Evolutionary conservation across 1,284 basidiomycete genomes (phyloP).

Genomic region (Ceratobasidium sp.): DNA sequence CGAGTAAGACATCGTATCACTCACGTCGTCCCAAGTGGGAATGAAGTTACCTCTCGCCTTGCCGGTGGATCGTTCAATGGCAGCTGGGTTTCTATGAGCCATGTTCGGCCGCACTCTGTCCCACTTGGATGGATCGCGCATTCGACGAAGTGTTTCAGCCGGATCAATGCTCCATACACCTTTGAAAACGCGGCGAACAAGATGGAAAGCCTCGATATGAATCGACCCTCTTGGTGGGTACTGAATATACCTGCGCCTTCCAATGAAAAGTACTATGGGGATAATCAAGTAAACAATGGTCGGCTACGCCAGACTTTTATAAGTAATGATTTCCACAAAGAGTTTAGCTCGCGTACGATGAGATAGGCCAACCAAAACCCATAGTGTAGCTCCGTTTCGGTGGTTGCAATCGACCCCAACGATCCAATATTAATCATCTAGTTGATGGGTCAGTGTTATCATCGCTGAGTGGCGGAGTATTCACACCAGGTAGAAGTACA

Average conservation of each 20-base stretch:
- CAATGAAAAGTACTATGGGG: slow-evolving; percentile 51
- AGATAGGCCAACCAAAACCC: slow-evolving; percentile 51
- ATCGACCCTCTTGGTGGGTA: slow-evolving; percentile 54
- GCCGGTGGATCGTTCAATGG: too few species aligned
- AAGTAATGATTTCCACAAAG: not conserved
- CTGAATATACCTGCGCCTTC: slow-evolving; percentile 51
- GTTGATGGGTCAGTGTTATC: slow-evolving; percentile 5
- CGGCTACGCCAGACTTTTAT: not conserved
- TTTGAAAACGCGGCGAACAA: slow-evolving; percentile 45
- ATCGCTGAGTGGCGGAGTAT: not conserved
- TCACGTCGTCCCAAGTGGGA: slow-evolving; percentile 20
- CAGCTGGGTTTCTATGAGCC: not conserved
- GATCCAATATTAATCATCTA: slow-evolving; percentile 54
- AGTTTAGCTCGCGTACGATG: slow-evolving; percentile 44
- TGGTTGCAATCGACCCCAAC: slow-evolving; percentile 51
- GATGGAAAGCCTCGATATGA: slow-evolving; percentile 43
- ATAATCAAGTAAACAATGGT: slow-evolving; percentile 48
- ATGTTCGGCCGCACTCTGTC: slow-evolving; percentile 45
- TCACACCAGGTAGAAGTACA: slow-evolving; percentile 43
- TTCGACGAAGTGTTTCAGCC: slow-evolving; percentile 42
- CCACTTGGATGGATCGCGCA: slow-evolving; percentile 51
- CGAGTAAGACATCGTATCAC: not conserved
- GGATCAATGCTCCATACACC: slow-evolving; percentile 48
- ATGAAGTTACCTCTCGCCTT: not conserved
- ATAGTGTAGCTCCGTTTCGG: slow-evolving; percentile 47